Base-by-base conservation (phyloP, 106 monocot genomes). In the Apostasia ramifera region DNA sequence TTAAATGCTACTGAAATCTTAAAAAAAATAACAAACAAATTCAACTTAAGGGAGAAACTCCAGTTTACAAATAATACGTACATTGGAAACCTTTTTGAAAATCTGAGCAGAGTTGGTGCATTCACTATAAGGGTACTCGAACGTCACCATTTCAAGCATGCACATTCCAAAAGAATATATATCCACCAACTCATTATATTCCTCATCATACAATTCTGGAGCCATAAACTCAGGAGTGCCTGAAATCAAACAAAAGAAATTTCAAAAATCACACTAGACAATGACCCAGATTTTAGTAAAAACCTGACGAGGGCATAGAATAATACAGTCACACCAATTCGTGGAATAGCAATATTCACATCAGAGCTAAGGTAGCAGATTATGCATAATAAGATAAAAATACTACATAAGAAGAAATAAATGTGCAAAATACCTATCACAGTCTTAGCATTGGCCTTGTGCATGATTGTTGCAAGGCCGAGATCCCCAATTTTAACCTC, bases 161-260 rank as follows among this genome's bases (percentile, higher is more conserved):
- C 87, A 91, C 87, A 91, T 84, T 12, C 91, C 91, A 74, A 91
- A 91, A 0, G 87, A 84, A 66, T 87, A 87, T 69, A 87, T 84
- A 59, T 91, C 91, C 8, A 87, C 91, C 47, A 91, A 69, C 63
- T 91, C 91, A 73, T 82, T 88, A 43, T 91, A 91, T 13, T 88
- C 68, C 56, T 88, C 85, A 11, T 82, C 85, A 76, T 85, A 85
- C 0, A 91, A 72, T 63, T 91, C 88, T 3, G 91, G 91, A 50
- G 91, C 91, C 91, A 91, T 88, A 70, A 92, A 92, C 81, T 80
- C 88, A 44, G 81, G 87, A 51, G 83, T 84, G 3, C 91, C 86
- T 87, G 44, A 40, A 70, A 65, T 42, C 47, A 48, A 74, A 14
- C 8, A 60, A 15, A 68, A 14, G 15, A 38, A 43, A 73, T 42